Base-by-base conservation (phyloP, 2,329 filamentous ascomycete species). In the Colletotrichum tropicale region DNA sequence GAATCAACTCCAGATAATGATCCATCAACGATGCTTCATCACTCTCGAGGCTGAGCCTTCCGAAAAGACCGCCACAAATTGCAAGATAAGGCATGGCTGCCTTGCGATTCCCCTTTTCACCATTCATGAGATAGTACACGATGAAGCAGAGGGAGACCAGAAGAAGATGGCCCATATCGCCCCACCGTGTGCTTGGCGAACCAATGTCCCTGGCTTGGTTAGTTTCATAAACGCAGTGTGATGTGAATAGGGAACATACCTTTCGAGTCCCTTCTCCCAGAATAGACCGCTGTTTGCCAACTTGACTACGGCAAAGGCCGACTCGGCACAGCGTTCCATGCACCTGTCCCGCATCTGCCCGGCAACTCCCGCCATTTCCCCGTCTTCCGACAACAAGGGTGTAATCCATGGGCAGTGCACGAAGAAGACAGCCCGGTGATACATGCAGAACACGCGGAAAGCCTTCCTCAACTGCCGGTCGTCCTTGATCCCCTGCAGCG, bases 111-210 rank as follows among this genome's bases (percentile, higher is more conserved):
- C 30, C n/a, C 32, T 72, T 56, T 10, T 75, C 69, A 21, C 73
- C 69, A 16, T 64, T 72, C 8, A 68, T 48, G 8, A 75, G 69
- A 21, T 68, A 72, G 55, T 75, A 68, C 10, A 75, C 69, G 12
- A 75, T 75, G 18, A 68, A 75, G 18, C 73, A 75, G n/a, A 75
- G 69, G 4, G 73, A 75, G 8, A 75, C 69, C 6, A 75, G n/a
- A 5, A 75, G 56, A 18, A 75, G 64, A 12, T 75, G 69, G 6
- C 73, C 73, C 73, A 75, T 68, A 6, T 75, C 64, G 4, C 64
- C 64, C 73, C 73, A 75, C 24, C 43, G 26, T 12, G 62, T 48
- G n/a, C 69, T 75, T 26, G 69, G 43, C 15, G 55, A 68, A 10
- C 69, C 62, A 10, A 75, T 32, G 10, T 75, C 62, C 10, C 73